Percentiles rank a stretch among this genome's conserved stretches.
These are phyloP conservation scores for Hortaea werneckii DNA, from an alignment of 2,329 filamentous ascomycete species.

Conservation along the genomic window DNA sequence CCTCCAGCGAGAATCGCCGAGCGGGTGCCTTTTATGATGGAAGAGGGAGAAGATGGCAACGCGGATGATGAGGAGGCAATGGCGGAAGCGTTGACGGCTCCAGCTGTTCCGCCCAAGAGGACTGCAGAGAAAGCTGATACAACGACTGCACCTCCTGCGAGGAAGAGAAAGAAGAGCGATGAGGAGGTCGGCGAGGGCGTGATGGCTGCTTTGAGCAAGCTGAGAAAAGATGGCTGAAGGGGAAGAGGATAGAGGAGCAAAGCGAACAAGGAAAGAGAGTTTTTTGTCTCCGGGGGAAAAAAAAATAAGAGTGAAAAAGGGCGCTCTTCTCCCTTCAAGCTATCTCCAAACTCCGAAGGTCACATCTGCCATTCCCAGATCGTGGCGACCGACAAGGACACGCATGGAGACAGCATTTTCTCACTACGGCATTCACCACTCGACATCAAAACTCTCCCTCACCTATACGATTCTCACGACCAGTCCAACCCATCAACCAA, in stretches of 20 bases:
- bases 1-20: slow-evolving; percentile 25
- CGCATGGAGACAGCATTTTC: no score
- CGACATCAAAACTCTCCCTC: no score
- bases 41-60: slow-evolving; percentile 16
- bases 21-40: background rate
- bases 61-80: slow-evolving; percentile 40
- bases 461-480: slow-evolving; percentile 3
- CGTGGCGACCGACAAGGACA: no score
- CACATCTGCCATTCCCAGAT: no score
- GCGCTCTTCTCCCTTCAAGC: no score
- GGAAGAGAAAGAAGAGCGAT: slow-evolving; percentile 25
- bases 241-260: background rate
- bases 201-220: slow-evolving; percentile 47
- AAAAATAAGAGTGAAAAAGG: no score
- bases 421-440: no score
- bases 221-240: slow-evolving; percentile 27
- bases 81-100: slow-evolving; percentile 16
- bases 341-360: no score
- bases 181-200: slow-evolving; percentile 46
- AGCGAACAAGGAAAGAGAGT: no score
- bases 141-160: slow-evolving; percentile 1
- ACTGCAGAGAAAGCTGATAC: slow-evolving; percentile 1
- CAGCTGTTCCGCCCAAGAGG: slow-evolving; percentile 10
- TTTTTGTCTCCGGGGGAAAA: no score
- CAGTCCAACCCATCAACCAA: slow-evolving; percentile 20